Percentiles rank a stretch among this genome's conserved stretches.
Conservation (phyloP, 78 protist genomes). For the Monocercomonoides exilis region DNA sequence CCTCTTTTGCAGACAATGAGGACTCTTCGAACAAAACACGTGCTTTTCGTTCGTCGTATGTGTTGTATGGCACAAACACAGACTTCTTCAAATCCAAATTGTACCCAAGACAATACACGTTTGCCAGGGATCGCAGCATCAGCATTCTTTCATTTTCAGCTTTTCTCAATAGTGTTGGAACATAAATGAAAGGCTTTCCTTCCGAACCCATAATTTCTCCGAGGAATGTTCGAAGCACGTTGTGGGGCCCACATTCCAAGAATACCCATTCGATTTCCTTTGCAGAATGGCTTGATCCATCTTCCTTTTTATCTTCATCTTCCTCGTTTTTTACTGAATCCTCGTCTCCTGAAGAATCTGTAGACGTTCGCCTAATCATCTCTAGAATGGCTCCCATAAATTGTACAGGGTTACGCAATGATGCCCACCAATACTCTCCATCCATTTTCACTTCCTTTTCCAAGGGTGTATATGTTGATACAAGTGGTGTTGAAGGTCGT, state of each 20-base stretch:
- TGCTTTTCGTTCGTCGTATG: neutral
- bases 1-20: neutral
- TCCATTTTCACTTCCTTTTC: neutral
- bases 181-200: neutral
- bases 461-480: neutral
- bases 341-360: neutral
- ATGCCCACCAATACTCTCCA: neutral
- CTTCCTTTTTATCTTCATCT: neutral
- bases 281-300: too few relatives aligned
- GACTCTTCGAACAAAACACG: neutral
- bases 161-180: neutral
- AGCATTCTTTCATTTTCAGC: neutral
- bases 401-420: neutral
- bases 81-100: neutral
- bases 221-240: neutral
- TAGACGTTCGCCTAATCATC: neutral
- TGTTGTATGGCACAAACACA: neutral
- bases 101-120: neutral
- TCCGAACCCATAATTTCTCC: neutral
- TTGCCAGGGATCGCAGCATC: neutral
- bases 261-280: neutral
- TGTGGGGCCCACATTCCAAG: neutral
- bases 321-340: neutral
- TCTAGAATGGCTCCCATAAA: neutral
- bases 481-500: neutral